Conservation (phyloP, 2,329 filamentous ascomycete species). For the Didymella keratinophila region DNA sequence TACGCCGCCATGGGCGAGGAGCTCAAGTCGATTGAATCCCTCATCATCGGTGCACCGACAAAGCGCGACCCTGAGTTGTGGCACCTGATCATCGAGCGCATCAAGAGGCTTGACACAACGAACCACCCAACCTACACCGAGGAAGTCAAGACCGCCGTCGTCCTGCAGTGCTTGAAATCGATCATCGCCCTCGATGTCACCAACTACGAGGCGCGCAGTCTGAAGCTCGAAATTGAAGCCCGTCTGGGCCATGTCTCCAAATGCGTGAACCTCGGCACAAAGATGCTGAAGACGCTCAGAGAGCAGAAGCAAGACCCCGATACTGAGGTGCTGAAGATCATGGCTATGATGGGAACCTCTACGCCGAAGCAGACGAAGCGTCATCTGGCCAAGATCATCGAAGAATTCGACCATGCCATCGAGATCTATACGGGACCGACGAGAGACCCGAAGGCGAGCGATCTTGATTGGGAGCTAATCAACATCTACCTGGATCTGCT, state of each 20-base stretch:
- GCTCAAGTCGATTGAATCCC: slow-evolving; percentile 63
- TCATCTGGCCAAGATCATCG: slow-evolving; percentile 56
- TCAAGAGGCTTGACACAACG: slow-evolving; percentile 55
- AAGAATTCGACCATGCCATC: slow-evolving; percentile 63
- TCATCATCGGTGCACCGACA: slow-evolving; percentile 66
- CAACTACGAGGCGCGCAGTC: slow-evolving; percentile 62
- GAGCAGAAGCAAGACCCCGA: slow-evolving; percentile 53
- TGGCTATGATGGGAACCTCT: slow-evolving; percentile 65
- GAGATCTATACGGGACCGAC: slow-evolving; percentile 54
- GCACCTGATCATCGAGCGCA: slow-evolving; percentile 64
- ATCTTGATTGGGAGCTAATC: slow-evolving; percentile 79
- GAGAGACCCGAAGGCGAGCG: slow-evolving; percentile 54
- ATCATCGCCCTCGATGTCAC: slow-evolving; percentile 62
- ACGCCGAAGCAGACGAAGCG: slow-evolving; percentile 57
- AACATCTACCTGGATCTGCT: slow-evolving; percentile 87
- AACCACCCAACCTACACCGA: slow-evolving; percentile 41
- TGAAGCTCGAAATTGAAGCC: slow-evolving; percentile 64
- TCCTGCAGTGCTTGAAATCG: slow-evolving; percentile 49
- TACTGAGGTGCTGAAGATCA: slow-evolving; percentile 61
- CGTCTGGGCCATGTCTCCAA: slow-evolving; percentile 51
- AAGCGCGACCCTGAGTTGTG: slow-evolving; percentile 65
- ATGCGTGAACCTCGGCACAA: slow-evolving; percentile 55
- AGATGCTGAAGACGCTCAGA: slow-evolving; percentile 62
- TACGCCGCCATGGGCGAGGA: slow-evolving; percentile 64
- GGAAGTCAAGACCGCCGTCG: slow-evolving; percentile 37